Conservation (phyloP, 1,284 basidiomycete species). For the Ceratobasidium sp. region DNA sequence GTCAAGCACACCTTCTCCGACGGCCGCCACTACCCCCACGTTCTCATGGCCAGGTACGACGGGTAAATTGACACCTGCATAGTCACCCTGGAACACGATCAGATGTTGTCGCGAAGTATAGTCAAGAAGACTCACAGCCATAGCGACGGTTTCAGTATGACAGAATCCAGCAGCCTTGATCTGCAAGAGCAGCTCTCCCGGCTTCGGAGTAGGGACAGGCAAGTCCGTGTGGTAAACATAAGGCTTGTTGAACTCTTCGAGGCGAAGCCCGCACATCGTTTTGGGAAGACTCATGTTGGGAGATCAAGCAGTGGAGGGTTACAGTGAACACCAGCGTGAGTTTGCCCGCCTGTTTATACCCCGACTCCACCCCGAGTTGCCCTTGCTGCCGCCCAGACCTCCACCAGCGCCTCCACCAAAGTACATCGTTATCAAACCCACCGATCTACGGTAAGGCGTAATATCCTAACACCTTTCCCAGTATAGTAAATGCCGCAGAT, state of each 20-base stretch:
- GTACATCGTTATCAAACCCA: no score
- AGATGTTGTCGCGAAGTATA: background rate
- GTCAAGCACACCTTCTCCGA: slow-evolving; percentile 33
- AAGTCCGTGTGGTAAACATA: slow-evolving; percentile 37
- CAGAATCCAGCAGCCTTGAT: slow-evolving; percentile 48
- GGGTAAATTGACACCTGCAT: slow-evolving; percentile 19
- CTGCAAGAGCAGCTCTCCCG: slow-evolving; percentile 52
- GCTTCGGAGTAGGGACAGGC: slow-evolving; percentile 40
- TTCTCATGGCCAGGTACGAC: slow-evolving; percentile 36
- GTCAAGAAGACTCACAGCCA: slow-evolving; percentile 2
- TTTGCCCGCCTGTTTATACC: background rate
- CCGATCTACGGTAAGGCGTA: no score
- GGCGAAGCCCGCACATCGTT: slow-evolving; percentile 35
- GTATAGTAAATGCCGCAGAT: no score
- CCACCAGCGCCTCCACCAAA: background rate
- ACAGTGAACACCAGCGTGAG: background rate
- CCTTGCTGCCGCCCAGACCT: no score
- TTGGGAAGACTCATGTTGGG: slow-evolving; percentile 14
- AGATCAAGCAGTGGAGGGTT: background rate
- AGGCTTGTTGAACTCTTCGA: slow-evolving; percentile 40
- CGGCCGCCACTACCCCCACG: slow-evolving; percentile 36
- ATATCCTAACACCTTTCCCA: no score
- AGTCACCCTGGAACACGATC: slow-evolving; percentile 20
- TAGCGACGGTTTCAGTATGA: slow-evolving; percentile 37
- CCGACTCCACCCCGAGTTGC: background rate